Evolutionary conservation across 768 basidiomycete genomes (phyloP), one percentile per base, ranked within the genome.

Genomic region (Russula earlei): DNA sequence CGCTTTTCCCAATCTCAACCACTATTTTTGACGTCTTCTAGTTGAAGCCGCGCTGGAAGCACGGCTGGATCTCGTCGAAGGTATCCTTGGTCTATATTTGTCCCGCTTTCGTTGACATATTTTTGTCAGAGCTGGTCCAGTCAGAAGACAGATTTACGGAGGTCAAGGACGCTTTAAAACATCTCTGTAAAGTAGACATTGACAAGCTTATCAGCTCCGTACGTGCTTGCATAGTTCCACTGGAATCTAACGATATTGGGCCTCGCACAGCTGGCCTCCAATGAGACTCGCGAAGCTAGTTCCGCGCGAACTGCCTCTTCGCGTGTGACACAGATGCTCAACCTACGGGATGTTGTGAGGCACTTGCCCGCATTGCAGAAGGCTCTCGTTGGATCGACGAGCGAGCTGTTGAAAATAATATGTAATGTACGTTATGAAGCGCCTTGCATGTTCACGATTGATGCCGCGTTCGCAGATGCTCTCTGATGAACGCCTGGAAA

Each of bases 41-140:
- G 83, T 78, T 1, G 79, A 80, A 63, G 69, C 69, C 48, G 76
- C 84, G 1, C 83, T 96, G 40, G 81, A 92, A 62, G 84, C 85
- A 0, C 78, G 95, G 11, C 77, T 96, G 17, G 91, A 95, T 58
- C 88, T 83, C 10, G 91, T 96, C 3, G 83, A 91, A 76, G 89
- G 92, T 79, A 50, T 12, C 41, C 51, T 5, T 14, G 45, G 25
- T 14, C 52, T 3, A 15, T 38, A 19, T 9, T 17, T 5, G n/a
- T 5, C 41, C 44, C 19, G 27, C 46, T 19, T 58, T 59, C 24
- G 46, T 41, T 34, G 29, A 56, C 1, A 49, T 58, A 53, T 53
- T 36, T 60, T 20, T 14, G 14, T 19, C 64, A 88, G 91, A 94
- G 60, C 70, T 96, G 0, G 75, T 92, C 22, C 78, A 85, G 51